Percentiles rank a stretch among this genome's conserved stretches.
Evolutionary conservation across 2,329 filamentous ascomycete genomes (phyloP).

Genomic region (Aureobasidium sp.): DNA sequence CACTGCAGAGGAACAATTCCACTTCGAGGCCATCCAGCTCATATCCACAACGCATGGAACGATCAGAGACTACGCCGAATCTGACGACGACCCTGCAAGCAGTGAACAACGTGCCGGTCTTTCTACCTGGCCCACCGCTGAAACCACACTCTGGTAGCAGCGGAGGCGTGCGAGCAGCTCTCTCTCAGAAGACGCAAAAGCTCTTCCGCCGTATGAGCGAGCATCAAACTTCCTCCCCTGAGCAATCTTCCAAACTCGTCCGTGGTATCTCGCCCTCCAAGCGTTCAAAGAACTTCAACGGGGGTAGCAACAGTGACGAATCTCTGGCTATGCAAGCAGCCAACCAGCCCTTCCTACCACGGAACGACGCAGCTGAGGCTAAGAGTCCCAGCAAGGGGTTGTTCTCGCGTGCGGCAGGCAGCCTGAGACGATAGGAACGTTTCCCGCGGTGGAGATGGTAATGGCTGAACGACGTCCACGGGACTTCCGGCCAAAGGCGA

Average conservation of each 20-base stretch:
- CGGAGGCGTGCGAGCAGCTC: not conserved
- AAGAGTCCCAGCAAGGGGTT: not conserved
- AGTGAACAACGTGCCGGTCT: not conserved
- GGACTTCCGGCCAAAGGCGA: not conserved
- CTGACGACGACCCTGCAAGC: not conserved
- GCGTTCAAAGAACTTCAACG: not conserved
- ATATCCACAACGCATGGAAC: not conserved
- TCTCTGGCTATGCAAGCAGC: slow-evolving; percentile 1
- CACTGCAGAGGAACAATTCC: not conserved
- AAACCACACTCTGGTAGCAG: not conserved
- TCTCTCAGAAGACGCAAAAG: slow-evolving; percentile 25
- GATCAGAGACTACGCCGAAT: slow-evolving; percentile 6
- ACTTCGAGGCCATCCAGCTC: not conserved
- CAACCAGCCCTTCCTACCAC: not conserved
- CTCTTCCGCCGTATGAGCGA: slow-evolving; percentile 30
- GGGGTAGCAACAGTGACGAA: not conserved
- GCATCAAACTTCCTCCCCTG: not conserved
- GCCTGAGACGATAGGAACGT: slow-evolving; percentile 9
- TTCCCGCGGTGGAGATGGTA: not conserved
- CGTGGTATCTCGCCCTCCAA: not conserved
- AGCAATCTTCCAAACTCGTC: not conserved
- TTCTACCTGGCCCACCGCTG: not conserved
- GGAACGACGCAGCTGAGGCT: not conserved
- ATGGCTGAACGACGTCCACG: not conserved
- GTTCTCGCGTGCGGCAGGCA: slow-evolving; percentile 1